Percentiles rank a stretch among this genome's conserved stretches.
Evolutionary conservation across 2,329 filamentous ascomycete species (phyloP).

Genomic region (Ophiostoma fasciatum): DNA sequence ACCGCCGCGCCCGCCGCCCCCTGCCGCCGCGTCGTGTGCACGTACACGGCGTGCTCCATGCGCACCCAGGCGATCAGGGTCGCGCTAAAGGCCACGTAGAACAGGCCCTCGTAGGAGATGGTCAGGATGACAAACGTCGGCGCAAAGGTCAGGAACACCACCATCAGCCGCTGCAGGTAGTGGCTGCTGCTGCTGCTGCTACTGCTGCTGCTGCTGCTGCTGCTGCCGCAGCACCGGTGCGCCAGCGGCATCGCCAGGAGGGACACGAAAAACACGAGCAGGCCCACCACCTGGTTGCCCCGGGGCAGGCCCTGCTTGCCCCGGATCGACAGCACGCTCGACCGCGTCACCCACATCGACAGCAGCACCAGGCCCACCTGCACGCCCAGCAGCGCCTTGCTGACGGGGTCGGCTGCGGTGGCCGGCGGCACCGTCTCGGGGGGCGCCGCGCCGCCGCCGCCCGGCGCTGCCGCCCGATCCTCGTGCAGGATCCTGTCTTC

Average conservation of each 20-base stretch:
- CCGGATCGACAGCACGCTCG: constrained; percentile 72
- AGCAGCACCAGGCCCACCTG: constrained; percentile 68
- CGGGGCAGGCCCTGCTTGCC: constrained; percentile 70
- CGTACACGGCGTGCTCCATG: constrained; percentile 68
- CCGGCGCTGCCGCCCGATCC: constrained; percentile 22
- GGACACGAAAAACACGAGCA: constrained; percentile 59
- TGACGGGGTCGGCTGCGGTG: constrained; percentile 23
- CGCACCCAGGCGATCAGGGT: constrained; percentile 78
- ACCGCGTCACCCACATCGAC: constrained; percentile 73
- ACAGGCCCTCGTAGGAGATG: constrained; percentile 92
- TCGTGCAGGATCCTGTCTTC: constrained; percentile 47
- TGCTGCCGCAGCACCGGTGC: constrained; percentile 68
- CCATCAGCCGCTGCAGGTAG: constrained; percentile 77
- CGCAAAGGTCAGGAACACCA: constrained; percentile 85
- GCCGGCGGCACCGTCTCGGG: constrained; percentile 9
- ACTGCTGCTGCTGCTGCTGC: constrained; percentile 59
- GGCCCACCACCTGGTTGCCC: constrained; percentile 79
- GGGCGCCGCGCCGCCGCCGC: too few relatives aligned
- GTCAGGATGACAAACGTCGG: constrained; percentile 91
- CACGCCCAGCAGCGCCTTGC: constrained; percentile 47
- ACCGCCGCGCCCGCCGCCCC: neutral
- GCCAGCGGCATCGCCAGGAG: constrained; percentile 58
- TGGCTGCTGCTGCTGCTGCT: constrained; percentile 67
- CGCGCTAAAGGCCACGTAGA: constrained; percentile 80
- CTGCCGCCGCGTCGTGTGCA: constrained; percentile 19